These are phyloP conservation scores for Leptomonas pyrrhocoris DNA, from an alignment of 208 protist species.

Conservation along the genomic window DNA sequence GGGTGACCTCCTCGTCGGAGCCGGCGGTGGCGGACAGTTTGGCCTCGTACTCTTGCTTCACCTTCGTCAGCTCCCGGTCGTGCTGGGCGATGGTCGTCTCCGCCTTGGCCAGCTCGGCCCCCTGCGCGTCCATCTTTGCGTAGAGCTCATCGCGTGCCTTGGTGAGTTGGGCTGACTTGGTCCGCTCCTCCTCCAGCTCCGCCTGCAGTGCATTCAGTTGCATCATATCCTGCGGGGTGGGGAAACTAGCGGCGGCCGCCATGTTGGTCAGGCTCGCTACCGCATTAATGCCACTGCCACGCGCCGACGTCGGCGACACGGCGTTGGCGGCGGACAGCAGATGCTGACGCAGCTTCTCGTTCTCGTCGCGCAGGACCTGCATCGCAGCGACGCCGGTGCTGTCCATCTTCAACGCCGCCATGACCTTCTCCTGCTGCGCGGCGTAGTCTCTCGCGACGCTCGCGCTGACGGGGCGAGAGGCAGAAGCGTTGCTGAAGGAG, in stretches of 20 bases:
- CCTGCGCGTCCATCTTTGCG: constrained; percentile 58
- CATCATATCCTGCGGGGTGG: not conserved
- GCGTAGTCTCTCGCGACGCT: constrained; percentile 27
- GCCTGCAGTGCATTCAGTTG: constrained; percentile 36
- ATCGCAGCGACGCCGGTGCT: constrained; percentile 45
- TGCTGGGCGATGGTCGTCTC: constrained; percentile 47
- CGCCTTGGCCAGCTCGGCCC: constrained; percentile 43
- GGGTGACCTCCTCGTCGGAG: constrained; percentile 42
- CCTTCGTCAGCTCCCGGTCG: constrained; percentile 53
- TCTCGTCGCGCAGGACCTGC: constrained; percentile 47
- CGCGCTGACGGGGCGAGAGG: constrained; percentile 1
- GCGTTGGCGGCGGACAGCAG: constrained; percentile 6
- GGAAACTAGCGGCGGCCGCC: not conserved
- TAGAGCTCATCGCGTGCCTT: constrained; percentile 48
- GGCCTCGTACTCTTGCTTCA: constrained; percentile 60
- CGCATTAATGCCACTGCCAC: constrained; percentile 5
- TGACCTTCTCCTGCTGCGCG: constrained; percentile 42
- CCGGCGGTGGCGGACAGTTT: constrained; percentile 37
- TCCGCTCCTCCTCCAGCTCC: constrained; percentile 62
- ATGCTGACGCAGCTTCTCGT: constrained; percentile 41
- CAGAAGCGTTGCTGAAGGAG: not conserved
- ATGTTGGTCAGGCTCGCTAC: not conserved
- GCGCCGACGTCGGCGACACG: constrained; percentile 3
- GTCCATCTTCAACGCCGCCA: constrained; percentile 57
- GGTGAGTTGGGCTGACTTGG: constrained; percentile 35